These are phyloP conservation scores for Lactifluus subvellereus DNA, from an alignment of 768 basidiomycete genomes.

Conservation along the genomic window DNA sequence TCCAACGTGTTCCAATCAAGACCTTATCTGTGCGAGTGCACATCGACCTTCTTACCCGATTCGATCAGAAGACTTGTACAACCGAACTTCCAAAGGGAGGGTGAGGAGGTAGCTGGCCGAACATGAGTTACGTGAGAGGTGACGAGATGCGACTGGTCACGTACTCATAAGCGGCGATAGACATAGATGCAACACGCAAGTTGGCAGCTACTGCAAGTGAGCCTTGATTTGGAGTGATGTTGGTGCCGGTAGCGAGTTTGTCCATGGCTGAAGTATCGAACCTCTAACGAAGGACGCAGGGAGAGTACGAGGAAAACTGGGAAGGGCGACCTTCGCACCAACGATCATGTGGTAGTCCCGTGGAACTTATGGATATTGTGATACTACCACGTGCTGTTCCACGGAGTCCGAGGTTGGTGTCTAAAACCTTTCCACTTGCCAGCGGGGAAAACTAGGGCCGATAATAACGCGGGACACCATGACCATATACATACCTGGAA, in stretches of 20 bases:
- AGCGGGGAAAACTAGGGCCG: no score
- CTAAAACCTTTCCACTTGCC: no score
- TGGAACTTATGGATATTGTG: not conserved
- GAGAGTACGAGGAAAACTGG: not conserved
- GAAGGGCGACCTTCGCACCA: not conserved
- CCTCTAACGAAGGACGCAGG: not conserved
- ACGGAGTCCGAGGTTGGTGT: no score
- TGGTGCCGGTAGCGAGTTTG: not conserved
- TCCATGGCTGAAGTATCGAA: not conserved
- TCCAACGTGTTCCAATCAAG: not conserved
- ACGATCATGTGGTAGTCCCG: not conserved
- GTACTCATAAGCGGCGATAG: not conserved
- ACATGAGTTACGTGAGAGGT: not conserved
- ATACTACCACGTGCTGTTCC: not conserved
- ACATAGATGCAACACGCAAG: not conserved
- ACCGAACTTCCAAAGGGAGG: not conserved
- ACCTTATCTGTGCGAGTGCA: not conserved
- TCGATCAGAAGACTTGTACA: not conserved
- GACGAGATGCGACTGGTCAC: not conserved
- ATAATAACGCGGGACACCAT: no score
- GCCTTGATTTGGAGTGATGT: not conserved
- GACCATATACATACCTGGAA: no score
- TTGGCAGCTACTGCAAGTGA: not conserved
- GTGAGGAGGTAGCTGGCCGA: not conserved
- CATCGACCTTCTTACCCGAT: not conserved